These are phyloP conservation scores for Pichia deserticola DNA, from an alignment of 805 yeast genomes.

Conservation along the genomic window DNA sequence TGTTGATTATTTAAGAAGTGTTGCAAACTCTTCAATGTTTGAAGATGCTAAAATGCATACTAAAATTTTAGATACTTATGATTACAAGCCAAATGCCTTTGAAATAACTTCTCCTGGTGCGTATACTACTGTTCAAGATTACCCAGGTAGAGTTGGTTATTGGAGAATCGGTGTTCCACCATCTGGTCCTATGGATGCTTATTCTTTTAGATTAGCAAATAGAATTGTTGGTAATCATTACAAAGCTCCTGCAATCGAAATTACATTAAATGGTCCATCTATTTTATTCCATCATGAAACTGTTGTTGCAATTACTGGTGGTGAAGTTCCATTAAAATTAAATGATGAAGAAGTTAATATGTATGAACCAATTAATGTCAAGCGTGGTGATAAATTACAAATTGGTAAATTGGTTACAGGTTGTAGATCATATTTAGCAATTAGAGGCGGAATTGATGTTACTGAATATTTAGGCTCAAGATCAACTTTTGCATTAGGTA, in stretches of 20 bases:
- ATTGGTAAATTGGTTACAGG: constrained; percentile 79
- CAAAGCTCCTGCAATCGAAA: constrained; percentile 82
- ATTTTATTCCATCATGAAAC: constrained; percentile 76
- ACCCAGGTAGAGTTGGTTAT: constrained; percentile 79
- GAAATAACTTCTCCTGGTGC: constrained; percentile 89
- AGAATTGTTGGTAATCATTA: constrained; percentile 81
- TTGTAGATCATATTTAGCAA: constrained; percentile 83
- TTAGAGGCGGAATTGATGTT: constrained; percentile 90
- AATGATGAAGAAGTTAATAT: constrained; percentile 51
- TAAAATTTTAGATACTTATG: constrained; percentile 75
- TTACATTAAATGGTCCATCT: constrained; percentile 83
- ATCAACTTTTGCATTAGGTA: constrained; percentile 91
- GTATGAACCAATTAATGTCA: constrained; percentile 67
- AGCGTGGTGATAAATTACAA: constrained; percentile 68
- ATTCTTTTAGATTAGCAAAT: constrained; percentile 84
- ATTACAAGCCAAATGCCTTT: constrained; percentile 74
- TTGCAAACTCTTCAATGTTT: constrained; percentile 81
- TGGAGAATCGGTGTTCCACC: constrained; percentile 98
- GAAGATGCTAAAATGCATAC: constrained; percentile 79
- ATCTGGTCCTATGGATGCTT: constrained; percentile 96
- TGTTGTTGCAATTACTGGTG: constrained; percentile 82
- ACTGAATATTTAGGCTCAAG: constrained; percentile 93
- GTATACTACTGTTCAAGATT: constrained; percentile 93
- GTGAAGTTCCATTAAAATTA: constrained; percentile 57
- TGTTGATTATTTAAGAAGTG: constrained; percentile 79